Conservation (phyloP, 768 basidiomycete genomes). For the Auriscalpium microsporum region DNA sequence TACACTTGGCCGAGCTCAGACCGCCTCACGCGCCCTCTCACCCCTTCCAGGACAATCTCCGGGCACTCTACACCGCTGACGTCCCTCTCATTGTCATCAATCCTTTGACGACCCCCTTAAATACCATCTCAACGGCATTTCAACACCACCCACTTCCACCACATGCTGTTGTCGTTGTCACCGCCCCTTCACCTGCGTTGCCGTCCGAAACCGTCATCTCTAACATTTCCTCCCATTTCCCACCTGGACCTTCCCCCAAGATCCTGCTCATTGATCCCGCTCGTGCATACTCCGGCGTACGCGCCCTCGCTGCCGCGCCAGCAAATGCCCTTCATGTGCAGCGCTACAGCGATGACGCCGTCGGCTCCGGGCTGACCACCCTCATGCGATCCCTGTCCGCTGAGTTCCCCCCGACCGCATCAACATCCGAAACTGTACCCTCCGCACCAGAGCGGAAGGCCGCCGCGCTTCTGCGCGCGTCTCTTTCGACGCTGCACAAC, state of each 20-base stretch:
- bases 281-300: constrained; percentile 49
- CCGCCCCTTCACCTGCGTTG: constrained; percentile 14
- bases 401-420: background rate
- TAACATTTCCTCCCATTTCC: constrained; percentile 19
- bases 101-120: constrained; percentile 43
- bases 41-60: constrained; percentile 5
- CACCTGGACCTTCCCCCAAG: constrained; percentile 2
- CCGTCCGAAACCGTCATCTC: constrained; percentile 11
- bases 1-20: constrained; percentile 21
- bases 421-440: background rate
- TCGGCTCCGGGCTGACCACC: constrained; percentile 36
- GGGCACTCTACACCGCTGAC: constrained; percentile 35
- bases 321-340: constrained; percentile 45
- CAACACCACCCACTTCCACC: constrained; percentile 21
- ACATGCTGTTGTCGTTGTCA: constrained; percentile 22
- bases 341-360: constrained; percentile 53
- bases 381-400: constrained; percentile 2
- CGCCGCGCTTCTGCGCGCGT: constrained; percentile 1
- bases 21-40: background rate
- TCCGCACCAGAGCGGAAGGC: background rate
- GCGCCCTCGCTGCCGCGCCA: constrained; percentile 36
- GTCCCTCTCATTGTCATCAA: constrained; percentile 59
- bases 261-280: constrained; percentile 48
- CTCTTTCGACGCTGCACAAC: background rate
- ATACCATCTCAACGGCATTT: background rate